phyloP scores from a whole-genome alignment of 768 basidiomycete species.

The Boletus reticuloceps region DNA sequence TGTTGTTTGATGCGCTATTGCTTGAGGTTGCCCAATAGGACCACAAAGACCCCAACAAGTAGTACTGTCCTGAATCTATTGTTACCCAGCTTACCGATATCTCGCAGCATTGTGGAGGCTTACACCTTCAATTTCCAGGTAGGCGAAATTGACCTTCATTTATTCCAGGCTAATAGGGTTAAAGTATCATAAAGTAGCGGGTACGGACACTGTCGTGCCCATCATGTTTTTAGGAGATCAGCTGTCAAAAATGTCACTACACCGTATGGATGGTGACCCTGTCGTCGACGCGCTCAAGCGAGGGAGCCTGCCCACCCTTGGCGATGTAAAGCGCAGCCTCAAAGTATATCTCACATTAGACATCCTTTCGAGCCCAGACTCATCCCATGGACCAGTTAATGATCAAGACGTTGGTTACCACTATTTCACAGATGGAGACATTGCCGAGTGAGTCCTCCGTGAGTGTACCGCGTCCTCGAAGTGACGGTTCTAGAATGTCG shows the following conservation, averaged over 20 bases:
- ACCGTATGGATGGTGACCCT: conserved; percentile 47
- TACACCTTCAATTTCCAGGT: conserved; percentile 88
- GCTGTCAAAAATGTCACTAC: conserved; percentile 49
- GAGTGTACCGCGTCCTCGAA: background rate
- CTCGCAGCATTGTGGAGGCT: conserved; percentile 73
- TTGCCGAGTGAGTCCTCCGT: conserved; percentile 59
- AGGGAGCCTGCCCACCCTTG: conserved; percentile 68
- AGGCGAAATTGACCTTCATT: conserved; percentile 5
- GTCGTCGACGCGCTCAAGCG: conserved; percentile 54
- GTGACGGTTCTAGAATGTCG: conserved; percentile 54
- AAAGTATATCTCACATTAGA: conserved; percentile 45
- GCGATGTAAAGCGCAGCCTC: conserved; percentile 79
- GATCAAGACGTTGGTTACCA: conserved; percentile 73
- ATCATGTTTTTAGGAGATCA: conserved; percentile 71
- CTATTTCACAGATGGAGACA: conserved; percentile 77
- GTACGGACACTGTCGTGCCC: conserved; percentile 57
- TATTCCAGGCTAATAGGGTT: conserved; percentile 2
- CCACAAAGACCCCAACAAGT: conserved; percentile 83
- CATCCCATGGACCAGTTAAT: conserved; percentile 46
- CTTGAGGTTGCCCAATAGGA: conserved; percentile 48
- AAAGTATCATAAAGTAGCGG: conserved; percentile 70
- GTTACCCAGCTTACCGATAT: conserved; percentile 11
- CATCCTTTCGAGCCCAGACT: background rate
- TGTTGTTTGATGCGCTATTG: background rate
- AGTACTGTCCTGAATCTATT: conserved; percentile 18